Evolutionary conservation across 495 filamentous ascomycete species (phyloP).

Genomic region (Beverwykella pulmonaria): DNA sequence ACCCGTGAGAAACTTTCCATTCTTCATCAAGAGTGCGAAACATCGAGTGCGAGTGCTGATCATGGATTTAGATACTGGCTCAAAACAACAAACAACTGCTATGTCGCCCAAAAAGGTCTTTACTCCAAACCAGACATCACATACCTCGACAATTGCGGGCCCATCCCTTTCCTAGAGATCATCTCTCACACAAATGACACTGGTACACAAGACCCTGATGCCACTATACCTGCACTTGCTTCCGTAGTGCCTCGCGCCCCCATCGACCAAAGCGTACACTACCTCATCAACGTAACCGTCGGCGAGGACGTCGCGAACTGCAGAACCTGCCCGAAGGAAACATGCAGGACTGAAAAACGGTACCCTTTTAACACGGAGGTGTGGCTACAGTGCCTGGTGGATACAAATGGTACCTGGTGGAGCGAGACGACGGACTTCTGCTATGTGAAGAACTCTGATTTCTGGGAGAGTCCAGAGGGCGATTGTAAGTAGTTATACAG

Average conservation of each 20-base stretch:
- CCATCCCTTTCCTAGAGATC: slow-evolving; percentile 32
- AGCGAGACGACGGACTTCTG: slow-evolving; percentile 37
- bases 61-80: slow-evolving; percentile 21
- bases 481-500: slow-evolving; percentile 22
- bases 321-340: slow-evolving; percentile 10
- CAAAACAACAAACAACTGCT: slow-evolving; percentile 38
- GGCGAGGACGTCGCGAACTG: slow-evolving; percentile 30
- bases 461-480: slow-evolving; percentile 30
- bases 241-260: slow-evolving; percentile 1
- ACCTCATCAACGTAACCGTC: slow-evolving; percentile 37
- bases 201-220: slow-evolving; percentile 12
- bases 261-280: slow-evolving; percentile 5
- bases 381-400: slow-evolving; percentile 30
- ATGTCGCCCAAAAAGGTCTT: slow-evolving; percentile 29
- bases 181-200: slow-evolving; percentile 28
- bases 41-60: neutral
- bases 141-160: slow-evolving; percentile 34
- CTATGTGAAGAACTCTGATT: slow-evolving; percentile 31
- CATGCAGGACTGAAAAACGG: slow-evolving; percentile 3
- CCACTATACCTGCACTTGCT: neutral
- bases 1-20: slow-evolving; percentile 22
- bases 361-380: slow-evolving; percentile 26
- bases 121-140: slow-evolving; percentile 20
- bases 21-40: neutral
- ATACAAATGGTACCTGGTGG: slow-evolving; percentile 35